Evolutionary conservation across 331 rosid genomes (phyloP).

Genomic region (Spiraea crenata): DNA sequence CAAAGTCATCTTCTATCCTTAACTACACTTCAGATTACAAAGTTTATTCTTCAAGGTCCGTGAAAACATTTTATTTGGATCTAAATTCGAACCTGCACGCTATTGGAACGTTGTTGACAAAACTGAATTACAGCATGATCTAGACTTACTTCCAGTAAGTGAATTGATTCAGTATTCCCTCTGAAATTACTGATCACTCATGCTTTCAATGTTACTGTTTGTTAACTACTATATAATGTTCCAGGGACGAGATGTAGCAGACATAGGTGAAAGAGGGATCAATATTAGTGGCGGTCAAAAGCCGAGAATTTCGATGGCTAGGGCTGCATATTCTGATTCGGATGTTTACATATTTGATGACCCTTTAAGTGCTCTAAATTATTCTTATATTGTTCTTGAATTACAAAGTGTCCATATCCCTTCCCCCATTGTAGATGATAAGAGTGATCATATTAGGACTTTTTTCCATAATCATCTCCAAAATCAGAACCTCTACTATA

Average conservation of each 20-base stretch:
- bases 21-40: constrained; percentile 20
- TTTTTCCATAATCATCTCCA: too few relatives aligned
- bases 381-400: too few relatives aligned
- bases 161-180: constrained; percentile 18
- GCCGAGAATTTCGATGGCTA: constrained; percentile 90
- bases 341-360: constrained; percentile 87
- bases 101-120: constrained; percentile 67
- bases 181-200: constrained; percentile 21
- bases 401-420: too few relatives aligned
- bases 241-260: constrained; percentile 79
- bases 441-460: too few relatives aligned
- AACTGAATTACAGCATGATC: constrained; percentile 67
- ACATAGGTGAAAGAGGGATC: constrained; percentile 94
- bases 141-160: constrained; percentile 75
- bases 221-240: constrained; percentile 20
- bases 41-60: constrained; percentile 54
- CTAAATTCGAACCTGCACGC: constrained; percentile 54
- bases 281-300: constrained; percentile 96
- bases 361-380: constrained; percentile 93
- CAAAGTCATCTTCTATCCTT: background rate
- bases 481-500: too few relatives aligned
- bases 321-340: constrained; percentile 81
- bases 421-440: too few relatives aligned
- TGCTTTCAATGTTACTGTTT: background rate
- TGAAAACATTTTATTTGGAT: constrained; percentile 82